Percentiles rank a stretch among this genome's conserved stretches.
These are phyloP conservation scores for Ballota nigra DNA, from an alignment of 257 asterid genomes.

Conservation along the genomic window DNA sequence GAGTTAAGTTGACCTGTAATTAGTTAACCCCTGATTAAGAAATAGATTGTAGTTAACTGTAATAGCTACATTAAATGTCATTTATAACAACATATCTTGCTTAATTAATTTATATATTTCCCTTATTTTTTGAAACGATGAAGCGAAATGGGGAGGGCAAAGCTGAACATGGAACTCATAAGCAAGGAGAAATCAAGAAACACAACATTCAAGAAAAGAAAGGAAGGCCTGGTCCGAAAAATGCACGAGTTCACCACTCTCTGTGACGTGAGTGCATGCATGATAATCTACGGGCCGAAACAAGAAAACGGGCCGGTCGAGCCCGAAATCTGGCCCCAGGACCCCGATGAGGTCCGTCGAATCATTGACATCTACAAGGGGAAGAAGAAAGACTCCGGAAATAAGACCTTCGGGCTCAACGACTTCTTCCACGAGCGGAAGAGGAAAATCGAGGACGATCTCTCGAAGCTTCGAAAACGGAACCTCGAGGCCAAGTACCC, in stretches of 20 bases:
- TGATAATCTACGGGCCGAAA: not conserved
- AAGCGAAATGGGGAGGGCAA: not conserved
- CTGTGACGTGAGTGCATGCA: not conserved
- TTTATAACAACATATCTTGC: too few species aligned
- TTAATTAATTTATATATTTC: not conserved
- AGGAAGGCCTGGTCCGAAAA: not conserved
- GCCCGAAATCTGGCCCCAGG: not conserved
- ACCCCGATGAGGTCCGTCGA: not conserved
- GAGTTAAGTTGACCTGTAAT: too few species aligned
- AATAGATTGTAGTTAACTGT: too few species aligned
- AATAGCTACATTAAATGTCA: too few species aligned
- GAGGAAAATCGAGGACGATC: not conserved
- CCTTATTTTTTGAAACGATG: not conserved
- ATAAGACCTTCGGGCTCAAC: not conserved
- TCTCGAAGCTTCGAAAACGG: not conserved
- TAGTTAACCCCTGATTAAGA: too few species aligned
- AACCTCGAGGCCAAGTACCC: constrained; percentile 1
- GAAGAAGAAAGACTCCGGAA: not conserved
- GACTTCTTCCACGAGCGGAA: not conserved
- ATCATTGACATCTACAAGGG: not conserved
- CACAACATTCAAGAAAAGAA: not conserved
- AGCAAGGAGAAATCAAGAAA: not conserved
- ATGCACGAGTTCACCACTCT: constrained; percentile 3
- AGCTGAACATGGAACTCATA: not conserved
- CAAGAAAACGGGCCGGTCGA: not conserved